Evolutionary conservation across 2,329 filamentous ascomycete genomes (phyloP).

Genomic region (Claviceps spartinae): DNA sequence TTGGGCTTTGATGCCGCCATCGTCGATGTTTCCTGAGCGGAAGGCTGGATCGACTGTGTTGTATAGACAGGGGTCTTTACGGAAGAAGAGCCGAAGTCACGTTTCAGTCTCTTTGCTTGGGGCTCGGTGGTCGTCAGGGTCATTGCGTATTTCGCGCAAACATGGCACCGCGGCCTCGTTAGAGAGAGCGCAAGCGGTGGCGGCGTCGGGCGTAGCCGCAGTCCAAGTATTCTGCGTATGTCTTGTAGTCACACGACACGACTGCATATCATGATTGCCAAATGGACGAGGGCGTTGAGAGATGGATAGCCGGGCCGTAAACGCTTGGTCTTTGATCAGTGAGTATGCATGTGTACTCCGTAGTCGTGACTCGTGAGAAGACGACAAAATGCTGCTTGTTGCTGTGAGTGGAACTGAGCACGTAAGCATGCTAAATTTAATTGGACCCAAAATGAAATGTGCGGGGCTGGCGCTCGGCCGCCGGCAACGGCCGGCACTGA

Average conservation of each 20-base stretch:
- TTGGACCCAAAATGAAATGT: too few species aligned
- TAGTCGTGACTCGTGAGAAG: too few species aligned
- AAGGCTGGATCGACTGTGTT: neutral
- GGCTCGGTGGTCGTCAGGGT: neutral
- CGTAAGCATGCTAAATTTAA: too few species aligned
- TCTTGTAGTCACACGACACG: neutral
- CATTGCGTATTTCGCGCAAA: neutral
- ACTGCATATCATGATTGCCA: neutral
- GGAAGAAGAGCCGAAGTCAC: neutral
- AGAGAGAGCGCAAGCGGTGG: neutral
- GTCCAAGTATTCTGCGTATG: neutral
- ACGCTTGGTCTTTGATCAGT: too few species aligned
- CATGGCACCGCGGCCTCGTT: neutral
- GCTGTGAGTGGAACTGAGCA: too few species aligned
- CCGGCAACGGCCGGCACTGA: too few species aligned
- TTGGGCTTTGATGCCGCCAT: neutral
- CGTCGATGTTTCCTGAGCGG: neutral
- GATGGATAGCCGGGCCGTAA: neutral
- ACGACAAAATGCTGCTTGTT: too few species aligned
- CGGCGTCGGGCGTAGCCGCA: neutral
- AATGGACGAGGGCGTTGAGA: neutral
- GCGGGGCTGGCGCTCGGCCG: too few species aligned
- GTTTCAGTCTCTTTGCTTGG: slow-evolving; percentile 20
- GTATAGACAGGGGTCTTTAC: neutral
- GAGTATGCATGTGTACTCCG: too few species aligned